These are phyloP conservation scores for Yarrowia hollandica DNA, from an alignment of 805 yeast species.

Conservation along the genomic window DNA sequence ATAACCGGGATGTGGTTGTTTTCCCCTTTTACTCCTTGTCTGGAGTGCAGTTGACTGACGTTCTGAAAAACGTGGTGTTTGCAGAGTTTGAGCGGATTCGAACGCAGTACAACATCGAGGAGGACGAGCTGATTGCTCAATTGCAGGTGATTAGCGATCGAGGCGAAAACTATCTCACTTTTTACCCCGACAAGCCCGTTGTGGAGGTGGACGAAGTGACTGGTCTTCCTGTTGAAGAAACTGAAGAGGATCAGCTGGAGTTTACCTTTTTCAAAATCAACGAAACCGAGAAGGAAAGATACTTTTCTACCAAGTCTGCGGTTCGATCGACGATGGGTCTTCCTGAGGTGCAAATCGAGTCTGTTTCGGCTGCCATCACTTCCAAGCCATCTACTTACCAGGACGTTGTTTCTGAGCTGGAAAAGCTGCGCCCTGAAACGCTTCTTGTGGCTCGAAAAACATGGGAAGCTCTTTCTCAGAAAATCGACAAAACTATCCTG, in stretches of 20 bases:
- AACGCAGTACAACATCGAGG: neutral
- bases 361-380: too few relatives aligned
- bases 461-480: neutral
- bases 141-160: neutral
- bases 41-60: neutral
- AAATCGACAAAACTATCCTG: neutral
- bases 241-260: neutral
- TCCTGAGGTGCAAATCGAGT: neutral
- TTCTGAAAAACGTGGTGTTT: neutral
- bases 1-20: neutral
- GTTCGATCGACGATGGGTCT: neutral
- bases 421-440: neutral
- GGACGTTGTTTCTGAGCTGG: neutral
- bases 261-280: neutral
- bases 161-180: neutral
- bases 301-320: neutral
- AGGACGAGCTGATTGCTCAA: neutral
- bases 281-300: neutral
- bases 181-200: neutral
- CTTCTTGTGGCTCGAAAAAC: neutral
- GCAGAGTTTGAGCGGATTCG: slow-evolving; percentile 1
- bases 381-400: neutral
- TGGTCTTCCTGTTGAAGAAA: neutral
- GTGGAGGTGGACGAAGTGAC: neutral
- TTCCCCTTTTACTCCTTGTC: neutral